Conservation (phyloP, 768 basidiomycete genomes). For the Solioccasus polychromus region DNA sequence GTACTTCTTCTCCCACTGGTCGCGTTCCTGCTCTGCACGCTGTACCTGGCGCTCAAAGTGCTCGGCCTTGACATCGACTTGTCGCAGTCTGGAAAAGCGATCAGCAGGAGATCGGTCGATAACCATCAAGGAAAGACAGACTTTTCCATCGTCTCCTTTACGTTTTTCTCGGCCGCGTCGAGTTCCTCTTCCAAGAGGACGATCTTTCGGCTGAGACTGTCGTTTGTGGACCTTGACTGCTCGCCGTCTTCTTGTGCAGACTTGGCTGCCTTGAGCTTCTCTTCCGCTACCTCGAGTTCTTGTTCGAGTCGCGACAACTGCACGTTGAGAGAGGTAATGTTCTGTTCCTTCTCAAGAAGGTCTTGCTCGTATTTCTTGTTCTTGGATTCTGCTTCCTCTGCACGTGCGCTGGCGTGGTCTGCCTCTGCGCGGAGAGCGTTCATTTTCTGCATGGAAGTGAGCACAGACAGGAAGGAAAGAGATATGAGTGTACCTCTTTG, state of each 20-base stretch:
- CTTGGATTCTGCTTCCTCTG: constrained; percentile 83
- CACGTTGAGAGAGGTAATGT: constrained; percentile 75
- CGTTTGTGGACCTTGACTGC: constrained; percentile 64
- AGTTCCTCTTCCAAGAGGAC: constrained; percentile 93
- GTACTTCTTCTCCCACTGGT: constrained; percentile 91
- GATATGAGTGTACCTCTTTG: constrained; percentile 35
- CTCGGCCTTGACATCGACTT: constrained; percentile 98
- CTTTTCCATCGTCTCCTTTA: constrained; percentile 97
- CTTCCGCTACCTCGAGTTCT: constrained; percentile 71
- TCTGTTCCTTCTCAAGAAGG: constrained; percentile 81
- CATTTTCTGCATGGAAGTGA: constrained; percentile 56
- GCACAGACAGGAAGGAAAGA: background rate
- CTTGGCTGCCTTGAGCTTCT: constrained; percentile 64
- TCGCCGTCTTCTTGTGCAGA: constrained; percentile 63
- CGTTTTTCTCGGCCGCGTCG: constrained; percentile 91
- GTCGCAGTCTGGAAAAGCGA: constrained; percentile 64
- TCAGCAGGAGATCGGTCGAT: constrained; percentile 19
- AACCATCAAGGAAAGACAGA: constrained; percentile 48
- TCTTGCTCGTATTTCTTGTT: constrained; percentile 74
- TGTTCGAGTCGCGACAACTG: constrained; percentile 61
- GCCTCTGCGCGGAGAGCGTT: constrained; percentile 77
- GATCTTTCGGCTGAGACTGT: constrained; percentile 78
- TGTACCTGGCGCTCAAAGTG: constrained; percentile 93
- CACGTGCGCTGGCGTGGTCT: constrained; percentile 75
- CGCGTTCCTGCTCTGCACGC: constrained; percentile 86